Evolutionary conservation across 73 alveolate genomes (phyloP).

Genomic region (Diophrys appendiculata): DNA sequence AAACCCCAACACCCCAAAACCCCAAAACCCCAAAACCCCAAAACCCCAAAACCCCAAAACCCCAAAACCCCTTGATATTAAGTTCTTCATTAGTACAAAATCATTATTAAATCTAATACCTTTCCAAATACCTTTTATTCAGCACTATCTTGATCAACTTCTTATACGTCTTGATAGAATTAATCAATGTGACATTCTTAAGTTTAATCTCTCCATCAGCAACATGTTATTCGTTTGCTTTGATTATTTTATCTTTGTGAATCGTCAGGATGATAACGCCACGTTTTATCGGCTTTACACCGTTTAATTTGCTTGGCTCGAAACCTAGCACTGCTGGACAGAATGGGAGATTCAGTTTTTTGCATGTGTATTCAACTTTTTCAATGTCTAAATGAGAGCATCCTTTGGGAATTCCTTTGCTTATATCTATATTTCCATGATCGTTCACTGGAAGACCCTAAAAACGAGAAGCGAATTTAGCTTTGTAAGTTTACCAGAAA

Average conservation of each 20-base stretch:
- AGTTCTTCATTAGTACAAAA: no score
- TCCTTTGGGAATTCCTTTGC: neutral
- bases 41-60: no score
- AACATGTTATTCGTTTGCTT: neutral
- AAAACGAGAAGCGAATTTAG: neutral
- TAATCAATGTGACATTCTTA: no score
- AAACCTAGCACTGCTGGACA: neutral
- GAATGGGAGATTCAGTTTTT: neutral
- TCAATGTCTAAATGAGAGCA: neutral
- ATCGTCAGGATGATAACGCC: neutral
- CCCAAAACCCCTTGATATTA: no score
- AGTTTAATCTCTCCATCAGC: neutral
- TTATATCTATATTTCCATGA: neutral
- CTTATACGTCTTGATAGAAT: no score
- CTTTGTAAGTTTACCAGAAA: neutral
- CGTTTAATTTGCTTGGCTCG: neutral
- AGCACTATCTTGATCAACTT: no score
- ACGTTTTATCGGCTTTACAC: neutral
- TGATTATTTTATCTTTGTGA: neutral
- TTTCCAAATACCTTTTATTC: no score
- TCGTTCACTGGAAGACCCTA: neutral
- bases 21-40: no score
- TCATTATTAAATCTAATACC: no score
- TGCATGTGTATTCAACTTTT: neutral
- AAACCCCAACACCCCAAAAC: no score